Evolutionary conservation across 495 filamentous ascomycete species (phyloP), one percentile per base, ranked within the genome.

Genomic region (Penicillium turbatum): DNA sequence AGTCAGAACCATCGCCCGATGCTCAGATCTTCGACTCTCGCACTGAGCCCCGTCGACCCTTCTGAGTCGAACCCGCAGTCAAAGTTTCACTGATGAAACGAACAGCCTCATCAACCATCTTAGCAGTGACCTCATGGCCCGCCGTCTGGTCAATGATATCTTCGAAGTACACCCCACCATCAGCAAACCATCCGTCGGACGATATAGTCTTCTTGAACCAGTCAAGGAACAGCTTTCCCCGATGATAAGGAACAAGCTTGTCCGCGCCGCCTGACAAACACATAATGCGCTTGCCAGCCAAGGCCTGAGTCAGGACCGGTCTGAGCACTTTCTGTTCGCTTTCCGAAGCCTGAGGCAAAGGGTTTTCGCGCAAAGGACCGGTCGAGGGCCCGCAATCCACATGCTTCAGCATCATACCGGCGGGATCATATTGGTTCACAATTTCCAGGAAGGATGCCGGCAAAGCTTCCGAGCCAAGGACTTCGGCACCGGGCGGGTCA

Each of bases 231-330:
- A 79, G 76, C 61, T 86, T 80, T 2, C 79, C 75, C 13, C 82
- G 83, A 19, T 73, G 72, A 67, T 90, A 89, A 6, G 93, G 92
- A 16, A 98, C 92, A 42, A 97, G 68, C 62, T 88, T 90, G 66
- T 98, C 93, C 15, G 73, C 73, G 0, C 75, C 86, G 0, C 92
- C 93, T 11, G 85, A 85, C 53, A 95, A 71, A 54, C 88, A 82
- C 47, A 97, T 69, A 52, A 97, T 83, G 49, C 75, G 82, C 69
- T 97, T 98, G 0, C 84, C 83, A 1, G 70, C 72, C 38, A 97
- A 58, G 10, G 75, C 72, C 0, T 75, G 70, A 10, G 65, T 65
- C 40, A 84, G 41, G 6, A 75, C 17, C 1, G 75, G 72, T 9
- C 68, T 59, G 16, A 82, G 56, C 12, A 54, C 60, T 49, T 70